phyloP scores from a whole-genome alignment of 805 yeast species.

The Saturnispora ahearnii region DNA sequence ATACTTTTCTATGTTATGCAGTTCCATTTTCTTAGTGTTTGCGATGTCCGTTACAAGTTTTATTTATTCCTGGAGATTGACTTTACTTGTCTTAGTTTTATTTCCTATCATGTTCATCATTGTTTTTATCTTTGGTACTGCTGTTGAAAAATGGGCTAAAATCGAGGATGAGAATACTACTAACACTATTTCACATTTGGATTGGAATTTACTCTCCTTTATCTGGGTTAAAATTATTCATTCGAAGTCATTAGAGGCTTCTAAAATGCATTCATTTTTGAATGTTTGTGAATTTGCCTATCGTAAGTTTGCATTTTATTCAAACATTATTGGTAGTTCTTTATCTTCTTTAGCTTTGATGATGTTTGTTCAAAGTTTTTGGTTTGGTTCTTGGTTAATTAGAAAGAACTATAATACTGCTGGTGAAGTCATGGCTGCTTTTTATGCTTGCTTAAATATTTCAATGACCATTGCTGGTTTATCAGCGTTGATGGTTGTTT shows the following conservation, averaged over 20 bases:
- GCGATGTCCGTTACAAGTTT: conserved; percentile 58
- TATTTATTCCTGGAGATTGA: conserved; percentile 75
- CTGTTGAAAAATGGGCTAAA: conserved; percentile 40
- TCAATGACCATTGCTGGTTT: conserved; percentile 51
- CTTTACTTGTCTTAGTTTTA: conserved; percentile 65
- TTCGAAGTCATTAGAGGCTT: conserved; percentile 45
- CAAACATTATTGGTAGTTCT: conserved; percentile 47
- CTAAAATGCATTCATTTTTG: conserved; percentile 31
- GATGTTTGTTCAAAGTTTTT: conserved; percentile 86
- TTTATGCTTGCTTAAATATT: conserved; percentile 70
- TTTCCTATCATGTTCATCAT: conserved; percentile 55
- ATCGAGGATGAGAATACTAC: conserved; percentile 51
- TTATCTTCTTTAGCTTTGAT: conserved; percentile 49
- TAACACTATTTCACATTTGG: conserved; percentile 48
- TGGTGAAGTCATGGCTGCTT: conserved; percentile 70
- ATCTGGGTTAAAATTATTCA: conserved; percentile 52
- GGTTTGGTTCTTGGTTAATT: conserved; percentile 77
- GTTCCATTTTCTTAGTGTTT: conserved; percentile 42
- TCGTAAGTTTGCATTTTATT: conserved; percentile 36
- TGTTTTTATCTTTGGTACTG: conserved; percentile 41
- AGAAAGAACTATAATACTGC: conserved; percentile 39
- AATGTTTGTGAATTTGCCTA: conserved; percentile 30
- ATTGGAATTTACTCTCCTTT: conserved; percentile 62
- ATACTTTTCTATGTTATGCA: conserved; percentile 47
- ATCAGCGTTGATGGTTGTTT: conserved; percentile 45